Conservation (phyloP, 2,329 filamentous ascomycete genomes). For the Huntiella savannae region DNA sequence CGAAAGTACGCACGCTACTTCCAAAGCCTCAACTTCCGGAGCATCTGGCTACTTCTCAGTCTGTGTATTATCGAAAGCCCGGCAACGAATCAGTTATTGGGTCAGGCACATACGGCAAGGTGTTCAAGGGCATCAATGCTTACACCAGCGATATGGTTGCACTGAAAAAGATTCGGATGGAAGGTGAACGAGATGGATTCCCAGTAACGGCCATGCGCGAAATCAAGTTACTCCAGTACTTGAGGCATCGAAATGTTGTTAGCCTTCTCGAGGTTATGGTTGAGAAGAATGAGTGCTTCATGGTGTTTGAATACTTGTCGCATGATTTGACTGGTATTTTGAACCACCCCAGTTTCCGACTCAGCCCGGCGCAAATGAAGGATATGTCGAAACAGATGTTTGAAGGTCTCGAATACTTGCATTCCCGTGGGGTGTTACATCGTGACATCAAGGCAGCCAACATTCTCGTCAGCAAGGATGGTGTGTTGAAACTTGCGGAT, state of each 20-base stretch:
- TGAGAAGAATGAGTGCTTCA: conserved; percentile 95
- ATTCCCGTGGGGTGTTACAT: conserved; percentile 81
- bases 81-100: conserved; percentile 96
- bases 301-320: conserved; percentile 97
- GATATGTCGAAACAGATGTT: conserved; percentile 86
- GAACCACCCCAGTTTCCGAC: conserved; percentile 79
- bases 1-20: conserved; percentile 51
- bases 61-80: conserved; percentile 84
- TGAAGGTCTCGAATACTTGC: conserved; percentile 81
- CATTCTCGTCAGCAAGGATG: conserved; percentile 79
- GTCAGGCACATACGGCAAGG: conserved; percentile 87
- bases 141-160: conserved; percentile 72
- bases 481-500: conserved; percentile 80
- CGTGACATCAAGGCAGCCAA: conserved; percentile 98
- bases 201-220: conserved; percentile 81
- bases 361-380: conserved; percentile 76
- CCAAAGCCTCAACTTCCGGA: conserved; percentile 48
- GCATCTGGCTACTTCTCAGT: conserved; percentile 62
- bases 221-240: conserved; percentile 76
- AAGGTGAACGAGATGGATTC: conserved; percentile 77
- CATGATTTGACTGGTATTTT: conserved; percentile 89
- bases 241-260: conserved; percentile 68
- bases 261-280: conserved; percentile 87
- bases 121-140: conserved; percentile 87
- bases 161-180: conserved; percentile 83